Conservation (phyloP, 2,329 filamentous ascomycete species). For the Teratosphaeria epicoccoides region DNA sequence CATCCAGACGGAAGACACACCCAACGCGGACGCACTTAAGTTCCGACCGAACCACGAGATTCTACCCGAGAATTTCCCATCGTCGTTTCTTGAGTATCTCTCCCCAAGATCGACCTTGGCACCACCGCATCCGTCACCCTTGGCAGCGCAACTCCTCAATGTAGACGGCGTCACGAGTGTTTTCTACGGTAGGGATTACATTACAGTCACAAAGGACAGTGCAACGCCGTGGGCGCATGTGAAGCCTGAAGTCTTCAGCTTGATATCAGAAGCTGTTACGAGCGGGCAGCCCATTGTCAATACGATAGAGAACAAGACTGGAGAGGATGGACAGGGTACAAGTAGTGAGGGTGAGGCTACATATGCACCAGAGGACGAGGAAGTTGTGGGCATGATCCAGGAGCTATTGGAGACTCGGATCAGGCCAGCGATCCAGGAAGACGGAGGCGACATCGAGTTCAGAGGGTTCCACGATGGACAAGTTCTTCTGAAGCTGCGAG, state of each 20-base stretch:
- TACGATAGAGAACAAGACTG: slow-evolving; percentile 49
- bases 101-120: slow-evolving; percentile 78
- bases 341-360: slow-evolving; percentile 57
- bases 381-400: slow-evolving; percentile 97
- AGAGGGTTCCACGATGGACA: slow-evolving; percentile 77
- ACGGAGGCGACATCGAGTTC: slow-evolving; percentile 95
- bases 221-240: slow-evolving; percentile 90
- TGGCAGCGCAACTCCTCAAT: slow-evolving; percentile 82
- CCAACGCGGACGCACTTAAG: slow-evolving; percentile 88
- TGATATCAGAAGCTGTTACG: slow-evolving; percentile 88
- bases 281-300: slow-evolving; percentile 73
- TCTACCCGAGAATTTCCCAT: slow-evolving; percentile 60
- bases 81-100: slow-evolving; percentile 84
- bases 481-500: slow-evolving; percentile 62
- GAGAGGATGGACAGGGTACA: slow-evolving; percentile 39
- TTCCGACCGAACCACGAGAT: slow-evolving; percentile 86
- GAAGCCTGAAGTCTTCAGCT: slow-evolving; percentile 85
- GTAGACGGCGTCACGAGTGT: slow-evolving; percentile 91
- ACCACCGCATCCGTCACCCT: slow-evolving; percentile 78
- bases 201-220: slow-evolving; percentile 84
- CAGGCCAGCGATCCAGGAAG: slow-evolving; percentile 89
- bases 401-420: slow-evolving; percentile 93
- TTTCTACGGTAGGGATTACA: slow-evolving; percentile 91
- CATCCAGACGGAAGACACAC: slow-evolving; percentile 92
- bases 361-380: slow-evolving; percentile 83